These are phyloP conservation scores for Colletotrichum simmondsii DNA, from an alignment of 2,329 filamentous ascomycete genomes.

Conservation along the genomic window DNA sequence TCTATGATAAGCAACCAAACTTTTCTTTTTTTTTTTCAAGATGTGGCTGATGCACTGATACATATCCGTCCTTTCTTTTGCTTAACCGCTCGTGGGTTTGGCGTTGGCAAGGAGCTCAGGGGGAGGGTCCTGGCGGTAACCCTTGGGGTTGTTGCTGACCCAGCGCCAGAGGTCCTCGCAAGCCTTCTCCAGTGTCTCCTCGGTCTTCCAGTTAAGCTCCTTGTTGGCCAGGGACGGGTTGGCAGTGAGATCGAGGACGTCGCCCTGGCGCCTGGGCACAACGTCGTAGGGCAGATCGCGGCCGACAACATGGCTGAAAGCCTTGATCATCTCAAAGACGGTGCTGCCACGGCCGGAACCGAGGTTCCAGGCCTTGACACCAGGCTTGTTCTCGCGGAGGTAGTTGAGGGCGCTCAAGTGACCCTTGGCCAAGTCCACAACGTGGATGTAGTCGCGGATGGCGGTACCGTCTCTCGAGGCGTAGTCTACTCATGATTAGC, in stretches of 20 bases:
- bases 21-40: neutral
- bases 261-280: constrained; percentile 82
- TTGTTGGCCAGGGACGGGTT: constrained; percentile 88
- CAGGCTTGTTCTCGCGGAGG: constrained; percentile 84
- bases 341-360: constrained; percentile 95
- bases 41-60: neutral
- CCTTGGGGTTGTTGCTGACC: constrained; percentile 96
- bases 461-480: constrained; percentile 88
- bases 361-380: constrained; percentile 95
- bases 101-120: constrained; percentile 77
- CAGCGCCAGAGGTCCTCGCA: constrained; percentile 96
- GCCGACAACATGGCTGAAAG: constrained; percentile 89
- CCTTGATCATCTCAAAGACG: constrained; percentile 96
- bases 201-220: constrained; percentile 93
- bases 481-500: constrained; percentile 75
- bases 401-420: constrained; percentile 92
- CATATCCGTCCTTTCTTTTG: neutral
- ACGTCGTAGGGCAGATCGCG: constrained; percentile 89
- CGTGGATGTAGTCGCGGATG: constrained; percentile 98
- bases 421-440: constrained; percentile 87
- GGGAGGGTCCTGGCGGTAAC: constrained; percentile 93
- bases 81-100: constrained; percentile 48
- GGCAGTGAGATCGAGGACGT: constrained; percentile 94
- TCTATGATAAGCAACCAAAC: constrained; percentile 8
- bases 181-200: constrained; percentile 89